phyloP scores from a whole-genome alignment of 805 yeast genomes.

The Candida sithepensis region DNA sequence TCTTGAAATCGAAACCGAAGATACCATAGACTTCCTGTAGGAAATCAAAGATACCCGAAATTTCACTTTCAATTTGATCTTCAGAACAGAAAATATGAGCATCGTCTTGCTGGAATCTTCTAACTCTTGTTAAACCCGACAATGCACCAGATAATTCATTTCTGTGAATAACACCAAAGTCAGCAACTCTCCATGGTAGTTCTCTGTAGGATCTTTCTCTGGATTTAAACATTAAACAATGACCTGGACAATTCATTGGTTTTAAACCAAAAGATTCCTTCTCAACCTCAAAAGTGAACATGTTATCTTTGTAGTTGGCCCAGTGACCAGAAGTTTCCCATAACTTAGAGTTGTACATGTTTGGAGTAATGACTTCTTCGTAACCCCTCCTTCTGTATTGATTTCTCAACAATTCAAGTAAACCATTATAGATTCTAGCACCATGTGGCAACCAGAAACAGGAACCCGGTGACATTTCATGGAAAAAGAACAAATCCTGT shows the following conservation, averaged over 20 bases:
- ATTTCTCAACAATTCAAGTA: slow-evolving; percentile 71
- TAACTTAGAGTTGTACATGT: slow-evolving; percentile 94
- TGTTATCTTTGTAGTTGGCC: slow-evolving; percentile 95
- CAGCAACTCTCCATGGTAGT: slow-evolving; percentile 98
- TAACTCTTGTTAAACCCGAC: slow-evolving; percentile 92
- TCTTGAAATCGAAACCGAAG: slow-evolving; percentile 91
- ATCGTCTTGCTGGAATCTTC: slow-evolving; percentile 99
- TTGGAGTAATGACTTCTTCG: slow-evolving; percentile 98
- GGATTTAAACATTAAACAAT: slow-evolving; percentile 86
- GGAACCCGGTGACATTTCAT: slow-evolving; percentile 96
- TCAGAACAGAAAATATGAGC: slow-evolving; percentile 96
- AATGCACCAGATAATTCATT: slow-evolving; percentile 95
- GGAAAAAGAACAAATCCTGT: slow-evolving; percentile 92
- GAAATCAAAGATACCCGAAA: slow-evolving; percentile 80
- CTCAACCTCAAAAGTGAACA: slow-evolving; percentile 96
- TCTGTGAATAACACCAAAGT: slow-evolving; percentile 95
- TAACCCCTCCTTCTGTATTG: slow-evolving; percentile 94
- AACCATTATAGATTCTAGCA: slow-evolving; percentile 89
- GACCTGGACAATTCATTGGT: slow-evolving; percentile 93
- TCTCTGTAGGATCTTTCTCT: slow-evolving; percentile 96
- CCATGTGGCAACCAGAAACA: slow-evolving; percentile 99
- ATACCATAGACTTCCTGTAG: slow-evolving; percentile 81
- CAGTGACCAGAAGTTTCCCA: slow-evolving; percentile 99
- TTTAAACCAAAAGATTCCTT: slow-evolving; percentile 92
- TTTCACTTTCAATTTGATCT: slow-evolving; percentile 86